These are phyloP conservation scores for Tulasnella calospora DNA, from an alignment of 768 basidiomycete species.

Conservation along the genomic window DNA sequence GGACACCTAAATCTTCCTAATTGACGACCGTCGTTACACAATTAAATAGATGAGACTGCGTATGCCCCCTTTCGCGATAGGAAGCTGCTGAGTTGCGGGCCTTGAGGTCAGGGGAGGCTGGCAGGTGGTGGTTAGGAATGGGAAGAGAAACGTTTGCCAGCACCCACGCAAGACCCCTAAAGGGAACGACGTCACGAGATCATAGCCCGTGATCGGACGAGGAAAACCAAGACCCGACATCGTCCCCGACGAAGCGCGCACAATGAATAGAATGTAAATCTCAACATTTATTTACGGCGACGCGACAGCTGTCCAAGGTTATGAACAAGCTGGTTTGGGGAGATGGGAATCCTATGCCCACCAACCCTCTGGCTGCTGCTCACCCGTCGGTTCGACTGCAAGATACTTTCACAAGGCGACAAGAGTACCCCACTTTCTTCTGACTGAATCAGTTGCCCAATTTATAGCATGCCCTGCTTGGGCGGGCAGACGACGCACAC, in stretches of 20 bases:
- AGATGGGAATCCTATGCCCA: no score
- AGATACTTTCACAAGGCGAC: no score
- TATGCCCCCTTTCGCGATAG: neutral
- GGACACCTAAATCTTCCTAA: neutral
- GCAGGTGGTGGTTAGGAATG: neutral
- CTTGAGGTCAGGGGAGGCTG: neutral
- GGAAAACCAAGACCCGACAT: neutral
- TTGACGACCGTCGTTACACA: neutral
- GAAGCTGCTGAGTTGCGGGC: neutral
- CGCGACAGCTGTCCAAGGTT: no score
- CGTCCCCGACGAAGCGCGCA: neutral
- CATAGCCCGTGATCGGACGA: neutral
- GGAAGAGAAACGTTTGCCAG: neutral
- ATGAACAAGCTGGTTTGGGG: no score
- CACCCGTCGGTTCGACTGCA: no score
- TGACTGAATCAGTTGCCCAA: no score
- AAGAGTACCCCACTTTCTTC: no score
- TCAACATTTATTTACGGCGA: no score
- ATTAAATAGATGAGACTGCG: neutral
- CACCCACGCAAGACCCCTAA: constrained; percentile 2
- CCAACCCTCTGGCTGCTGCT: no score
- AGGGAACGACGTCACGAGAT: neutral
- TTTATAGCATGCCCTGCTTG: no score
- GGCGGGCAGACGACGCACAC: no score
- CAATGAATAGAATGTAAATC: no score